Base-by-base conservation (phyloP, 2,329 filamentous ascomycete species). In the Fragosphaeria purpurea region DNA sequence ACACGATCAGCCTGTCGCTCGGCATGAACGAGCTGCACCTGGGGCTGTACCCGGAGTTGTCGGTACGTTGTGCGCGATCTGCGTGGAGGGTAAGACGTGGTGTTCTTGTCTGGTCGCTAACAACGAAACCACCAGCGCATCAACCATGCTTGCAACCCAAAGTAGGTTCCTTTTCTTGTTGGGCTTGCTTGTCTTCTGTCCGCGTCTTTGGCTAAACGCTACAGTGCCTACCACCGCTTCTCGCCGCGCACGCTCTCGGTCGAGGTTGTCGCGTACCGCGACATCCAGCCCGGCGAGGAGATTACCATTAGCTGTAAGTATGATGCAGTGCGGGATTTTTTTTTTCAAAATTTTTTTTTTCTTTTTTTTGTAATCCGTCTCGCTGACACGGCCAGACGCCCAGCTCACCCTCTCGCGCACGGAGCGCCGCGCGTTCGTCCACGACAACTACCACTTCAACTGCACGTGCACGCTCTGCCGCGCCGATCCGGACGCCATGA, bases 71-170 rank as follows among this genome's bases (percentile, higher is more conserved):
- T n/a, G n/a, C n/a, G n/a, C n/a, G n/a, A n/a, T n/a, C n/a, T n/a
- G n/a, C n/a, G n/a, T n/a, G n/a, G n/a, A n/a, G n/a, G n/a, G n/a
- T n/a, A n/a, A n/a, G n/a, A n/a, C n/a, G n/a, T n/a, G n/a, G n/a
- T n/a, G n/a, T n/a, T n/a, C n/a, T n/a, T n/a, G n/a, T n/a, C n/a
- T n/a, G n/a, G n/a, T n/a, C n/a, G n/a, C n/a, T n/a, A n/a, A 7
- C 11, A 12, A 1, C 13, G 4, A 34, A 9, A 5, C 30, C 6
- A 32, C 12, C 32, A 67, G 66, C 62, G 64, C 34, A 46, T 68
- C 39, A 68, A 68, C 50, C 65, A 68, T 39, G 65, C 59, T 1
- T 68, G 66, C 44, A 60, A 58, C 48, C 64, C 66, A 38, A 68
- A 67, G 65, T 67, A 50, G 46, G 61, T 55, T 4, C 33, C 10